Percentiles rank a stretch among this genome's conserved stretches.
Conservation (phyloP, 345 rosid genomes). For the Boechera stricta region DNA sequence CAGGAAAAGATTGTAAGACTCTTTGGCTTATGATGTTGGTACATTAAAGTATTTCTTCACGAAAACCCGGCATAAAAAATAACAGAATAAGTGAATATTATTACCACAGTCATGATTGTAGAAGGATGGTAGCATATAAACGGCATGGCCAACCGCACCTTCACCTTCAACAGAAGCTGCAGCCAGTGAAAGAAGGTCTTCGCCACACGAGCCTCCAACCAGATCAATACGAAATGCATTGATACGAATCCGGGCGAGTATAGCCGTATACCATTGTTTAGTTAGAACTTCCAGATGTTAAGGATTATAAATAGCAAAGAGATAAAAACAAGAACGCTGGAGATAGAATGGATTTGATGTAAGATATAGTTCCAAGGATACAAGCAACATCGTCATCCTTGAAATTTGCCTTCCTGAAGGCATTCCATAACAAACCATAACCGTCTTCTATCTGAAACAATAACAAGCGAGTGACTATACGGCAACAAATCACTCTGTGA, state of each 20-base stretch:
- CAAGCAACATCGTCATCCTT: conserved; percentile 60
- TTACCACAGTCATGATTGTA: conserved; percentile 88
- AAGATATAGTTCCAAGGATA: conserved; percentile 55
- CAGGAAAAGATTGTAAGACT: background rate
- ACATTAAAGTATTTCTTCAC: background rate
- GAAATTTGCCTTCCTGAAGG: conserved; percentile 56
- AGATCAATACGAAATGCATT: conserved; percentile 82
- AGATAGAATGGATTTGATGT: conserved; percentile 18
- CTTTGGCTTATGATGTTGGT: background rate
- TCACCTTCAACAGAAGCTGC: conserved; percentile 80
- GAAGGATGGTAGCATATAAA: conserved; percentile 90
- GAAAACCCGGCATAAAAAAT: background rate
- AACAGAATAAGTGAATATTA: background rate
- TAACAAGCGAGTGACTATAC: conserved; percentile 10
- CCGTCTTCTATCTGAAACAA: conserved; percentile 76
- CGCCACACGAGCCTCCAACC: conserved; percentile 66
- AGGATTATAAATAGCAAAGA: conserved; percentile 43
- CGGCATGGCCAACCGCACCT: conserved; percentile 84
- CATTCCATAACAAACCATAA: conserved; percentile 57
- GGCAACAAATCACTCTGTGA: background rate
- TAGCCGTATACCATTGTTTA: conserved; percentile 69
- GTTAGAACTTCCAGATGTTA: conserved; percentile 69
- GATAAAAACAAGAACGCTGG: conserved; percentile 27
- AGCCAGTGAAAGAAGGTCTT: conserved; percentile 79
- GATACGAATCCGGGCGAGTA: conserved; percentile 78